phyloP scores from a whole-genome alignment of 2,329 filamentous ascomycete species.

The Exophiala mesophila region DNA sequence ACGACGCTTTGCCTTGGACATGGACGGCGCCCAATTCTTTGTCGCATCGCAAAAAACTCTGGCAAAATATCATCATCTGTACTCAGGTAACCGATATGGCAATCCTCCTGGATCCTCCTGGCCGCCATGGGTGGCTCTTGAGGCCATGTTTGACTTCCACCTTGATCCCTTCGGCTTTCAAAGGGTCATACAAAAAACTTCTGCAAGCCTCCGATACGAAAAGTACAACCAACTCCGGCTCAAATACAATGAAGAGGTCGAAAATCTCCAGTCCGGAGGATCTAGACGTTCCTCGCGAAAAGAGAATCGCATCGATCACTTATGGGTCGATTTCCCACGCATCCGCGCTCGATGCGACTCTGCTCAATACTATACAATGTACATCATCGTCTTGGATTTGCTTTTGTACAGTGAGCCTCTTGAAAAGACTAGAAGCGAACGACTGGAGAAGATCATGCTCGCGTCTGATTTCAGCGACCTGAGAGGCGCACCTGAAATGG shows the following conservation, averaged over 20 bases:
- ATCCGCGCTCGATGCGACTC: constrained; percentile 95
- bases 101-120: constrained; percentile 78
- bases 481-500: constrained; percentile 87
- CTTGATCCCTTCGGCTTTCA: constrained; percentile 96
- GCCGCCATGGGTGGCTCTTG: constrained; percentile 97
- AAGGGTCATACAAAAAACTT: constrained; percentile 93
- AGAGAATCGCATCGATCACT: constrained; percentile 85
- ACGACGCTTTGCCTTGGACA: constrained; percentile 84
- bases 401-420: constrained; percentile 93
- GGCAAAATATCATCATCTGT: constrained; percentile 80
- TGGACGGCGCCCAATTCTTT: constrained; percentile 98
- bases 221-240: constrained; percentile 96
- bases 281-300: constrained; percentile 45
- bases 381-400: constrained; percentile 94
- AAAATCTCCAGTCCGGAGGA: constrained; percentile 39
- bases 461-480: constrained; percentile 98
- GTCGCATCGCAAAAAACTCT: constrained; percentile 93
- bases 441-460: constrained; percentile 96
- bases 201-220: constrained; percentile 87
- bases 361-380: constrained; percentile 93
- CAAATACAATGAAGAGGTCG: constrained; percentile 94
- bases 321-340: constrained; percentile 95
- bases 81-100: constrained; percentile 90
- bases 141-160: constrained; percentile 97
- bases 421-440: constrained; percentile 94